Percentiles rank a stretch among this genome's conserved stretches.
phyloP scores from a whole-genome alignment of 805 yeast species.

The Kazachstania bromeliacearum region DNA sequence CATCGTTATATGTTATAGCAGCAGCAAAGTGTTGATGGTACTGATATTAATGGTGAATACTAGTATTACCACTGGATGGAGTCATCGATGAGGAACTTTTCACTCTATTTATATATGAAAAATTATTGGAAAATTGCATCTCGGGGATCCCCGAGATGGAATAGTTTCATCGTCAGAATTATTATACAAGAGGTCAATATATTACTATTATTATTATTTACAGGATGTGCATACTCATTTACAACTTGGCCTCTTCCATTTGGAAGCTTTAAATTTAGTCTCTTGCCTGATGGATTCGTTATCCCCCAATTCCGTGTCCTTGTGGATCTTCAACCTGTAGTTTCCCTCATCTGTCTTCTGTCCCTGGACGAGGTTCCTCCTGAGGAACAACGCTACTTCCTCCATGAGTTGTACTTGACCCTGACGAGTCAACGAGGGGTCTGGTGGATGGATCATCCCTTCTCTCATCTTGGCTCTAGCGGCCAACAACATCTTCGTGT shows the following conservation, averaged over 20 bases:
- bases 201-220: neutral
- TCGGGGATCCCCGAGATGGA: conserved; percentile 5
- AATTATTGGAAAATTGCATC: neutral
- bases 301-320: conserved; percentile 82
- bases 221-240: neutral
- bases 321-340: conserved; percentile 55
- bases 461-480: conserved; percentile 52
- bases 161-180: no score
- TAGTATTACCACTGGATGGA: no score
- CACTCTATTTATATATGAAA: neutral
- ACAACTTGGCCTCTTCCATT: neutral
- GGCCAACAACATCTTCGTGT: conserved; percentile 39
- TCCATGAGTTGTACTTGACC: conserved; percentile 48
- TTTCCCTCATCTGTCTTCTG: conserved; percentile 27
- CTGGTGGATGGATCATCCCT: conserved; percentile 38
- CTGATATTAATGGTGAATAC: neutral
- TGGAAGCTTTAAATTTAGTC: neutral
- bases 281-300: conserved; percentile 61
- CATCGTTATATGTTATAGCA: neutral
- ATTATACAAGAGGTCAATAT: no score
- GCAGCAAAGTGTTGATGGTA: neutral
- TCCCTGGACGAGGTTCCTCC: conserved; percentile 83
- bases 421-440: conserved; percentile 34
- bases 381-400: conserved; percentile 62
- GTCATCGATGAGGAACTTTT: neutral